Conservation (phyloP, 176 grass and related monocot species). For the Triticum monococcum region DNA sequence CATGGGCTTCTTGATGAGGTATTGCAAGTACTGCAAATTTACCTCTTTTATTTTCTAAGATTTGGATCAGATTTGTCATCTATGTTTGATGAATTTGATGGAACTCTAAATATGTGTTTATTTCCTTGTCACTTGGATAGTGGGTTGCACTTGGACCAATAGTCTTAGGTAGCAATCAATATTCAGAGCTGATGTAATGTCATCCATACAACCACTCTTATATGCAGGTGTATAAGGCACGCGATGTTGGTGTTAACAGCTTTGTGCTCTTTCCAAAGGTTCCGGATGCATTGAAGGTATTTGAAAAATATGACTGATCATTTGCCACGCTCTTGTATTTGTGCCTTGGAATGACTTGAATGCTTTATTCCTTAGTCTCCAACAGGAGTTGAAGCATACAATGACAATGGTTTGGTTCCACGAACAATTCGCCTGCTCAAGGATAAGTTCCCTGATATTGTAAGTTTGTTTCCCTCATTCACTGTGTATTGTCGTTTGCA, state of each 20-base stretch:
- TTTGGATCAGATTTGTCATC: not conserved
- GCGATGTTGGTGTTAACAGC: constrained; percentile 91
- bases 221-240: constrained; percentile 90
- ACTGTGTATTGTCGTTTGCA: not conserved
- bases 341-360: constrained; percentile 17
- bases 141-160: not conserved
- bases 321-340: not conserved
- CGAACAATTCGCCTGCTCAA: constrained; percentile 85
- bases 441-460: constrained; percentile 94
- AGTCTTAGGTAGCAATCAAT: not conserved
- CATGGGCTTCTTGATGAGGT: constrained; percentile 96
- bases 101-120: not conserved
- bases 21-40: not conserved
- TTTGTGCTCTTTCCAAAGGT: constrained; percentile 97
- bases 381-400: constrained; percentile 87
- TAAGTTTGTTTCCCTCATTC: constrained; percentile 31
- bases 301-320: not conserved
- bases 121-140: not conserved
- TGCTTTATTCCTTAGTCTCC: constrained; percentile 46
- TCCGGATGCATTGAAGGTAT: constrained; percentile 95
- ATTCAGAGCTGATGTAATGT: not conserved
- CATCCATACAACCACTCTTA: not conserved
- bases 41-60: not conserved
- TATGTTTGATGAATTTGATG: not conserved
- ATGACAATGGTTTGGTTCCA: constrained; percentile 92